Conservation (phyloP, 208 protist genomes). For the Leishmania guyanensis region DNA sequence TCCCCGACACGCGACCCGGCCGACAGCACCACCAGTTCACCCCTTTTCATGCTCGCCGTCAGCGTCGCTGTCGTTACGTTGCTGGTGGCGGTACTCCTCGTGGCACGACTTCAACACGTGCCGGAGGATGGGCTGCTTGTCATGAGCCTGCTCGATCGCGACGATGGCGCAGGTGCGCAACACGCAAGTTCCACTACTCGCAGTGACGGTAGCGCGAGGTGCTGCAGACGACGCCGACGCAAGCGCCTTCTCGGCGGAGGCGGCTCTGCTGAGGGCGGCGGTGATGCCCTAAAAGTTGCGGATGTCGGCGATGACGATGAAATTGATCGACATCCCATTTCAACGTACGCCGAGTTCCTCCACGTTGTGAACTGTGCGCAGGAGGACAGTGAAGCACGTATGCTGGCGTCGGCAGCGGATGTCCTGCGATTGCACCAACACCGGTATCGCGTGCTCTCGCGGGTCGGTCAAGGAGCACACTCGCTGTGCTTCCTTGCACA, state of each 20-base stretch:
- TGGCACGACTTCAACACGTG: constrained; percentile 33
- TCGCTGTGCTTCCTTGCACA: constrained; percentile 47
- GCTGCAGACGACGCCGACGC: background rate
- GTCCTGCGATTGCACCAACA: constrained; percentile 30
- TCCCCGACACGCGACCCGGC: constrained; percentile 30
- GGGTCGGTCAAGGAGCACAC: constrained; percentile 50
- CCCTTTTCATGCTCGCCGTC: constrained; percentile 30
- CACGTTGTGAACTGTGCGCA: constrained; percentile 9
- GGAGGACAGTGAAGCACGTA: constrained; percentile 16
- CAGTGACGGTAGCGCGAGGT: background rate
- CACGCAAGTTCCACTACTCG: background rate
- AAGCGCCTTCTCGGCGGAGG: background rate
- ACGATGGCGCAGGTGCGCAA: background rate
- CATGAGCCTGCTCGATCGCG: constrained; percentile 7
- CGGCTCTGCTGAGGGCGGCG: background rate
- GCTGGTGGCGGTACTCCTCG: constrained; percentile 37
- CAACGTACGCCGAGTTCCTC: constrained; percentile 5
- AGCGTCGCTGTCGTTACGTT: constrained; percentile 31
- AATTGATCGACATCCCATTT: background rate
- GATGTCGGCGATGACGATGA: background rate
- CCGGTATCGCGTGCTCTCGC: constrained; percentile 46
- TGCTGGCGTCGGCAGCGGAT: constrained; percentile 25
- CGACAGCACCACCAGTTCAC: constrained; percentile 21
- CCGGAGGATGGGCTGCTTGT: constrained; percentile 32
- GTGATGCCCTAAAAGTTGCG: background rate